These are phyloP conservation scores for Albizia julibrissin DNA, from an alignment of 306 rosid species.

Conservation along the genomic window DNA sequence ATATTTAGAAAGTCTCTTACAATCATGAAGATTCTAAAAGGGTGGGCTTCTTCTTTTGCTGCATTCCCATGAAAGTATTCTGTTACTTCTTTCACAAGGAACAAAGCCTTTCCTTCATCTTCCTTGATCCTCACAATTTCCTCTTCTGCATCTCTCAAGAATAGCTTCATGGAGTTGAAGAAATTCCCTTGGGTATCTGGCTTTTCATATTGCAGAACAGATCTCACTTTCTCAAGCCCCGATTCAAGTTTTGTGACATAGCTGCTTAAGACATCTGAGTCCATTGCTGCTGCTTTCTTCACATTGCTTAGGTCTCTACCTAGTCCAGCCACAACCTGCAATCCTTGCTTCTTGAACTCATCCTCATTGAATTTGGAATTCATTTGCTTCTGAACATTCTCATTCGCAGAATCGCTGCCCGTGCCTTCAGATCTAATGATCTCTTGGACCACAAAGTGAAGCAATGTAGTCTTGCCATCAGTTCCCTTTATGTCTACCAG, in stretches of 20 bases:
- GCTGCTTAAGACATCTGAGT: constrained; percentile 84
- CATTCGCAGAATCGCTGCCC: constrained; percentile 53
- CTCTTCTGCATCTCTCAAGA: constrained; percentile 76
- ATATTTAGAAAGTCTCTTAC: constrained; percentile 85
- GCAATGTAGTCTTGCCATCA: constrained; percentile 95
- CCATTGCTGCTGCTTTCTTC: constrained; percentile 94
- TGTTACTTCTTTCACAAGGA: constrained; percentile 84
- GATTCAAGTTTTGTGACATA: constrained; percentile 80
- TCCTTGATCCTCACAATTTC: constrained; percentile 65
- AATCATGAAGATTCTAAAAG: constrained; percentile 89
- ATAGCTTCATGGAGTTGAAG: constrained; percentile 65
- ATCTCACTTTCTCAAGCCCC: constrained; percentile 88
- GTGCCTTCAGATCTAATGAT: constrained; percentile 84
- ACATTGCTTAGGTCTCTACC: constrained; percentile 82
- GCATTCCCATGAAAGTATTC: constrained; percentile 86
- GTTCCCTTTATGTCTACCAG: constrained; percentile 96
- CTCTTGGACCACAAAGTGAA: constrained; percentile 99
- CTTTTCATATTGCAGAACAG: constrained; percentile 66
- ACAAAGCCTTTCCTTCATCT: constrained; percentile 72
- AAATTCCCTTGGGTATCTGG: constrained; percentile 72
- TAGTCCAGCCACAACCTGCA: constrained; percentile 86
- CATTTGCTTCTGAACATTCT: constrained; percentile 45
- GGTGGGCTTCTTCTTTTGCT: constrained; percentile 93
- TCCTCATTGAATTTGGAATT: constrained; percentile 60
- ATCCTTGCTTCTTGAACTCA: constrained; percentile 86